A percentile compares a stretch with the other conserved stretches of the same genome.
Evolutionary conservation across 257 asterid species (phyloP).

Genomic region (Plectranthus barbatus): DNA sequence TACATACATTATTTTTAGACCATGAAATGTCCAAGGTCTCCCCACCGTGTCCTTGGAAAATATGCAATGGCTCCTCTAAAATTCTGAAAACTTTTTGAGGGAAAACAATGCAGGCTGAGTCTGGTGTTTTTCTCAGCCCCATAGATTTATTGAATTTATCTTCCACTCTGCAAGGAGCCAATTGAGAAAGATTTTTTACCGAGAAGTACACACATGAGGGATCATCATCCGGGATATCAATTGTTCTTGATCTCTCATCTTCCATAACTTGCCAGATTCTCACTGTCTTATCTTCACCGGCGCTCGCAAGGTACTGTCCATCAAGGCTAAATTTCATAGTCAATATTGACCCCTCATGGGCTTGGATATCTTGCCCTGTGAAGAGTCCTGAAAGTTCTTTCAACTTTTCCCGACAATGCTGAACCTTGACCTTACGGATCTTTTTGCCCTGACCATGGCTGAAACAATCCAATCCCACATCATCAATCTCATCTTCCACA

Average conservation of each 20-base stretch:
- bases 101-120: constrained; percentile 74
- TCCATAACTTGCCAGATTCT: constrained; percentile 84
- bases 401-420: constrained; percentile 35
- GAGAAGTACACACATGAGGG: constrained; percentile 82
- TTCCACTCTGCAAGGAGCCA: constrained; percentile 46
- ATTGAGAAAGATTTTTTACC: constrained; percentile 57
- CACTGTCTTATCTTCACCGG: constrained; percentile 76
- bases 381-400: constrained; percentile 86
- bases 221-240: constrained; percentile 56
- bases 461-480: constrained; percentile 6
- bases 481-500: constrained; percentile 17
- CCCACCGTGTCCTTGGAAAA: constrained; percentile 58
- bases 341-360: constrained; percentile 76
- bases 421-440: constrained; percentile 54
- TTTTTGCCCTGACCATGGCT: constrained; percentile 21
- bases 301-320: constrained; percentile 77
- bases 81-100: constrained; percentile 76
- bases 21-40: constrained; percentile 81
- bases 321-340: constrained; percentile 80
- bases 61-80: constrained; percentile 67
- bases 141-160: constrained; percentile 35
- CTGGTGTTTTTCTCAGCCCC: constrained; percentile 41
- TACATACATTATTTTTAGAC: constrained; percentile 71
- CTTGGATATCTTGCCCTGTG: constrained; percentile 68
- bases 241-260: constrained; percentile 55